Base-by-base conservation (phyloP, 192 early-diverging fungal genomes). In the Coemansia asiatica region DNA sequence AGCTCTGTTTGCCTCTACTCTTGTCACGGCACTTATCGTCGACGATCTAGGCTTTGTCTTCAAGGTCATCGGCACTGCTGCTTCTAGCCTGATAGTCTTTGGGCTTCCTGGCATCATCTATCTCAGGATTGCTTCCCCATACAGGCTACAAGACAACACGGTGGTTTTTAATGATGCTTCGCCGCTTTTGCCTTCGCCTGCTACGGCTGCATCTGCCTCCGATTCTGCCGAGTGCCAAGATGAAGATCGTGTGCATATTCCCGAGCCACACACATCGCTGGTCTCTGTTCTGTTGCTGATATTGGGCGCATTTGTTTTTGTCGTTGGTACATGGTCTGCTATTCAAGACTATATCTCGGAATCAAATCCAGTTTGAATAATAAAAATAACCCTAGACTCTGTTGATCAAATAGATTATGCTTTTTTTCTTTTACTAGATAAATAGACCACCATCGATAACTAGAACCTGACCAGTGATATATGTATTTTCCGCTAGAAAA, bases 31-130 rank as follows among this genome's bases (percentile, higher is more conserved):
- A 0, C 40, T 82, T 25, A 44, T 35, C 2, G 62, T 82, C 33
- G 53, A 60, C 22, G 80, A 82, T 29, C 68, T 82, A 55, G 80
- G 80, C 13, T 66, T 82, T 70, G 75, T 82, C 12, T 82, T 76
- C 60, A 76, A 82, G 61, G 64, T 82, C 28, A 71, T 82, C 13
- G 80, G 80, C 47, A 81, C 79, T 0, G 72, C 66, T 6, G 72
- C 79, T 0, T 65, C 79, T 6, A 81, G 73, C 54, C 46, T 81
- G 21, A n/a, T 81, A 27, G 60, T 76, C 22, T 81, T 81, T 69
- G 69, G 63, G 1, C 71, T 81, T 18, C 79, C 79, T 0, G 74
- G 74, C 0, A 49, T 68, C 55, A 69, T 81, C 46, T 81, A 81
- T 49, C 64, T 81, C 16, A 31, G 28, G 16, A 63, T 81, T 8